Evolutionary conservation across 305 asterid genomes (phyloP).

Genomic region (Lippia alba): DNA sequence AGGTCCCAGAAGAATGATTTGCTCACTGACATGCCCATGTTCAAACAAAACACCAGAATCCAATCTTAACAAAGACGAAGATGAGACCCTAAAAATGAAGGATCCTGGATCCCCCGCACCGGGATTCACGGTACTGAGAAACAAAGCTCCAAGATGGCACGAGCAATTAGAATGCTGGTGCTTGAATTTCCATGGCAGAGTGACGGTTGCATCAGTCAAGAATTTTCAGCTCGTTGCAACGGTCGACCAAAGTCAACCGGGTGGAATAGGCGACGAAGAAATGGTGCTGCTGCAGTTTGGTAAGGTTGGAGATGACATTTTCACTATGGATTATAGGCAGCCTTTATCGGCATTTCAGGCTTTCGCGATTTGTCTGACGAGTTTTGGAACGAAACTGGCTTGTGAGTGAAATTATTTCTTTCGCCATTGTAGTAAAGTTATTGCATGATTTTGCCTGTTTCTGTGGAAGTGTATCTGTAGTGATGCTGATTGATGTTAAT

Average conservation of each 20-base stretch:
- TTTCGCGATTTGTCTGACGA: conserved; percentile 87
- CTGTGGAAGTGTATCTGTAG: background rate
- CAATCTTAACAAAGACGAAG: conserved; percentile 26
- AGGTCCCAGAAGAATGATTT: conserved; percentile 93
- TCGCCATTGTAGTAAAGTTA: background rate
- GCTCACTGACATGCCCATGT: conserved; percentile 63
- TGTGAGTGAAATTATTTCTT: conserved; percentile 51
- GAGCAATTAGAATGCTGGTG: conserved; percentile 97
- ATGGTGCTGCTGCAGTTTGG: conserved; percentile 92
- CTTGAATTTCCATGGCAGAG: conserved; percentile 95
- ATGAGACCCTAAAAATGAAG: conserved; percentile 41
- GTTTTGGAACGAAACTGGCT: conserved; percentile 92
- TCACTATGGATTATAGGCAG: conserved; percentile 85
- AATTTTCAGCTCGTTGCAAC: conserved; percentile 87
- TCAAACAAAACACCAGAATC: conserved; percentile 34
- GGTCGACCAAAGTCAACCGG: conserved; percentile 75
- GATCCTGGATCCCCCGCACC: conserved; percentile 34
- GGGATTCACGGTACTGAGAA: conserved; percentile 59
- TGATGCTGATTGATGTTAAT: conserved; percentile 23
- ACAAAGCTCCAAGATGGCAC: conserved; percentile 95
- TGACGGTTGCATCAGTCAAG: conserved; percentile 93
- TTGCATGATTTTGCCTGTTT: conserved; percentile 1
- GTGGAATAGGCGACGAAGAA: conserved; percentile 81
- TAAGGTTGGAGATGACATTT: conserved; percentile 80
- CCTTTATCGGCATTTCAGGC: conserved; percentile 96